Percentiles rank a stretch among this genome's conserved stretches.
These are phyloP conservation scores for Schwanniomyces polymorphus DNA, from an alignment of 805 yeast genomes.

Conservation along the genomic window DNA sequence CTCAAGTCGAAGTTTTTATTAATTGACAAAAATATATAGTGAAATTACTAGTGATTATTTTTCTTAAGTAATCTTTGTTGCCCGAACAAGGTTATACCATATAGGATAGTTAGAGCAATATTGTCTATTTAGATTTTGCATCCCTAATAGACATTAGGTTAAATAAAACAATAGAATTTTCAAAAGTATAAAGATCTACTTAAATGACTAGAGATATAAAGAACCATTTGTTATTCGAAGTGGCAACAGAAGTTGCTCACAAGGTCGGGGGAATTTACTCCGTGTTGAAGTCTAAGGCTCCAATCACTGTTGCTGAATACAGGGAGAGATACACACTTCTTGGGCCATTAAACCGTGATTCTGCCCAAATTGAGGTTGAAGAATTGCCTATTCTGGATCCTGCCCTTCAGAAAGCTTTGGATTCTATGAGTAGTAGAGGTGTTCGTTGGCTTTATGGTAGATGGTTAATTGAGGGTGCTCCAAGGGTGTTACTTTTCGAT, in stretches of 20 bases:
- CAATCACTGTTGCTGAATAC: constrained; percentile 92
- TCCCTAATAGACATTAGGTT: background rate
- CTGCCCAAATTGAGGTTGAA: constrained; percentile 82
- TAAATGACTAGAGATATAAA: constrained; percentile 79
- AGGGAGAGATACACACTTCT: constrained; percentile 80
- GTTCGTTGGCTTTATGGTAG: constrained; percentile 84
- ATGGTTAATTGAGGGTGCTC: constrained; percentile 98
- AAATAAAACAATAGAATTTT: background rate
- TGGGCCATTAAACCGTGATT: constrained; percentile 79
- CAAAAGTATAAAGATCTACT: background rate
- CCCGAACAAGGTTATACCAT: background rate
- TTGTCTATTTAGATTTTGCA: background rate
- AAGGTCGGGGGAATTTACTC: constrained; percentile 98
- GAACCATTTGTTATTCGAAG: constrained; percentile 86
- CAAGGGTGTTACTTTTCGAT: constrained; percentile 87
- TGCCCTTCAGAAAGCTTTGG: constrained; percentile 59
- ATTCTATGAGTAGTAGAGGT: constrained; percentile 81
- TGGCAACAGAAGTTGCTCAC: constrained; percentile 97
- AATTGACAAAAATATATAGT: background rate
- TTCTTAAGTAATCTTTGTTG: background rate
- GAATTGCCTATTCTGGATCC: constrained; percentile 60
- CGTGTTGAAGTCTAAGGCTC: constrained; percentile 94
- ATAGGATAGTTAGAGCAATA: background rate
- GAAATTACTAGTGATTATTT: background rate
- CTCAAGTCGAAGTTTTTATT: background rate